Evolutionary conservation across 495 filamentous ascomycete genomes (phyloP), one percentile per base, ranked within the genome.

Genomic region (Lasiosphaeria hispida): DNA sequence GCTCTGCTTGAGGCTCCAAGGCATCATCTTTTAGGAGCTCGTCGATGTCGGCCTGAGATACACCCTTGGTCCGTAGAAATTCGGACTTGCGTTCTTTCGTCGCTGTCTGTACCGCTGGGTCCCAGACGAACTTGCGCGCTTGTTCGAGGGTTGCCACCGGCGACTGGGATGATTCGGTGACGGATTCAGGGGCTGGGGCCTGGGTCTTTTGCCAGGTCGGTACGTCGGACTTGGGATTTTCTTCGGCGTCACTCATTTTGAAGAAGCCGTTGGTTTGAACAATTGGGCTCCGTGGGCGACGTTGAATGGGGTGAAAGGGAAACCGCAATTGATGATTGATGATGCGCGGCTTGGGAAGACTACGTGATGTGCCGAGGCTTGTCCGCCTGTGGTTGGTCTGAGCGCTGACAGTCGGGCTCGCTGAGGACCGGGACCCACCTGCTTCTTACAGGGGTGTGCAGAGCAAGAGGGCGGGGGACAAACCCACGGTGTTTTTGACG

Each of bases 61-160:
- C 71, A 0, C 91, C 91, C 68, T 98, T 97, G 36, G 82, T 83
- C 62, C 87, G 81, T 7, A 97, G 75, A 58, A 96, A 97, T 2
- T 81, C 79, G 30, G 85, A 76, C 73, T 96, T 94, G 70, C 84
- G 84, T 50, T 89, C 87, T 43, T 78, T 77, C 1, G 87, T 77
- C 9, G 87, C 83, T 66, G 87, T 76, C 34, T 83, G 81, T 44
- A 96, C 88, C n/a, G 78, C 80, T 7, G 88, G 85, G 54, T 92
- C 88, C 41, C 88, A 75, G n/a, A 97, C 82, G 66, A 97, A 96
- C 55, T 78, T 85, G 36, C 80, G 74, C 15, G 91, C 91, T 66
- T 90, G 84, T 14, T 90, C 83, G 14, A 93, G 66, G 10, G 87
- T 77, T 23, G 76, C 65, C 50, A 68, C 64, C 14, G 68, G 68